Evolutionary conservation across 1,139 yeast species (phyloP).

Genomic region (Pichia sp.): DNA sequence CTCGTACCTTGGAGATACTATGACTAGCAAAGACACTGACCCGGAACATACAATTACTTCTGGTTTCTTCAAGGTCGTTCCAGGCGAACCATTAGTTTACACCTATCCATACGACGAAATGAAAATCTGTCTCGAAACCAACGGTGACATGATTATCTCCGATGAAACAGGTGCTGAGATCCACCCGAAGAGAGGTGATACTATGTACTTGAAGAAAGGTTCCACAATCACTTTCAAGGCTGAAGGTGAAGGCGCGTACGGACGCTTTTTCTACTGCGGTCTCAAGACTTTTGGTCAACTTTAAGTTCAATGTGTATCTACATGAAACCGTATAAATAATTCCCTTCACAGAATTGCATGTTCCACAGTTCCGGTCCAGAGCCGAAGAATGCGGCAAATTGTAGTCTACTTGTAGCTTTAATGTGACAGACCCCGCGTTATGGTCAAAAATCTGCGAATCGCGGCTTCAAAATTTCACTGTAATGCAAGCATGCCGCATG

Average conservation of each 20-base stretch:
- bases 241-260: conserved; percentile 44
- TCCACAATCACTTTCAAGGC: conserved; percentile 60
- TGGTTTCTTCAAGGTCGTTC: conserved; percentile 63
- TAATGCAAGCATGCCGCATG: too few relatives aligned
- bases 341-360: too few relatives aligned
- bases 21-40: conserved; percentile 43
- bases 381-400: too few relatives aligned
- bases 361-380: too few relatives aligned
- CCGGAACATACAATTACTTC: conserved; percentile 53
- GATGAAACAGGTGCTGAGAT: conserved; percentile 59
- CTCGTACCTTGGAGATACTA: conserved; percentile 61
- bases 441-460: too few relatives aligned
- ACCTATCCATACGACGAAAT: conserved; percentile 61
- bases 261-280: conserved; percentile 55
- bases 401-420: too few relatives aligned
- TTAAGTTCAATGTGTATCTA: too few relatives aligned
- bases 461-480: too few relatives aligned
- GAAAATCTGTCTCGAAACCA: conserved; percentile 60
- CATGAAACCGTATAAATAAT: too few relatives aligned
- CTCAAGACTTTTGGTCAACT: conserved; percentile 30
- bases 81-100: conserved; percentile 61
- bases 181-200: conserved; percentile 55
- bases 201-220: conserved; percentile 61
- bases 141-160: conserved; percentile 52
- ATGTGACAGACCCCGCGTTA: too few relatives aligned